These are phyloP conservation scores for Suhomyces kunorum DNA, from an alignment of 1,139 yeast species.

Conservation along the genomic window DNA sequence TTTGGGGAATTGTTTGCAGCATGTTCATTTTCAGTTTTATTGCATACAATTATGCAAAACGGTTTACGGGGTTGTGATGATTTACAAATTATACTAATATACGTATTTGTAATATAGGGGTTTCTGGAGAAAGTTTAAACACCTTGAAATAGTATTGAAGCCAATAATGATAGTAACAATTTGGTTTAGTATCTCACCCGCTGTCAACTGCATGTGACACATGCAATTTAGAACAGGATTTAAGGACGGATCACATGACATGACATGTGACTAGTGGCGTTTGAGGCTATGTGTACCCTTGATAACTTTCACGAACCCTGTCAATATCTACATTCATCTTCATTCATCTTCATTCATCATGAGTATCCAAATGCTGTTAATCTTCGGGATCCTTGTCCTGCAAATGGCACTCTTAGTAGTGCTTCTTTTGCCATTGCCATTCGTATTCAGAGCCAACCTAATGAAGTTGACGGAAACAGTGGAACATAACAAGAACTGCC, in stretches of 20 bases:
- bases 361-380: constrained; percentile 50
- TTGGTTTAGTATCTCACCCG: no score
- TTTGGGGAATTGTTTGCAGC: constrained; percentile 48
- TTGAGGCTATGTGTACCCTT: constrained; percentile 2
- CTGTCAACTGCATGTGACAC: no score
- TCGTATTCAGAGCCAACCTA: constrained; percentile 48
- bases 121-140: no score
- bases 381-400: constrained; percentile 45
- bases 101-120: neutral
- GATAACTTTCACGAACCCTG: neutral
- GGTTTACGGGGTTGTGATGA: constrained; percentile 41
- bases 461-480: constrained; percentile 37
- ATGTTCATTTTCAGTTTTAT: constrained; percentile 41
- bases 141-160: no score
- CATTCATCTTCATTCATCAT: constrained; percentile 22
- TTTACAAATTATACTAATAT: no score
- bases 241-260: no score
- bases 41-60: constrained; percentile 46
- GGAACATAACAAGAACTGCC: constrained; percentile 45
- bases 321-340: no score
- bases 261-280: constrained; percentile 2
- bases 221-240: no score
- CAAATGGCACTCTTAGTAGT: constrained; percentile 58
- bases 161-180: no score
- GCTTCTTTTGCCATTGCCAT: constrained; percentile 65